Conservation (phyloP, 2,329 filamentous ascomycete genomes). For the Leptographium radiaticola region DNA sequence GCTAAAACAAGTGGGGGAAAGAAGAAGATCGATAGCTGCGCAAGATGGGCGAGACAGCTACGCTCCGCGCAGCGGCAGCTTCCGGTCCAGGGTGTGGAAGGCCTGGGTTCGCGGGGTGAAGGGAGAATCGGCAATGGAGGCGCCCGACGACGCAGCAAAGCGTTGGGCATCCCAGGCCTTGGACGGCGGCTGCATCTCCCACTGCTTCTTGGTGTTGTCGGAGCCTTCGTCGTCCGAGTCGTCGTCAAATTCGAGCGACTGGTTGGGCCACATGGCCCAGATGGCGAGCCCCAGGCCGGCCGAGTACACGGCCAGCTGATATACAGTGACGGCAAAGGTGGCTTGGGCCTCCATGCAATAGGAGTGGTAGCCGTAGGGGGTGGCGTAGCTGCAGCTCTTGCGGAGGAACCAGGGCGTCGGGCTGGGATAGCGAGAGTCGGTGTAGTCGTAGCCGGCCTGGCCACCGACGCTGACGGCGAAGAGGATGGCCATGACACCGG, state of each 20-base stretch:
- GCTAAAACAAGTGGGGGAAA: too few species aligned
- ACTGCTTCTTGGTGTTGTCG: constrained; percentile 27
- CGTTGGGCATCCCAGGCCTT: not conserved
- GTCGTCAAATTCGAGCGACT: constrained; percentile 34
- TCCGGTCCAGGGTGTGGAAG: constrained; percentile 49
- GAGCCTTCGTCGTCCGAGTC: constrained; percentile 21
- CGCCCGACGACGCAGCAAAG: not conserved
- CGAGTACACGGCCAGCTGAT: constrained; percentile 51
- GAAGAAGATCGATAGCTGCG: not conserved
- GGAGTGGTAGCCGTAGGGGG: constrained; percentile 35
- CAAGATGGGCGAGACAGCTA: not conserved
- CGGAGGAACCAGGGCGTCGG: constrained; percentile 62
- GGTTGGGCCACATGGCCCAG: constrained; percentile 44
- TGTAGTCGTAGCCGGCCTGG: constrained; percentile 61
- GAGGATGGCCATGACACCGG: constrained; percentile 43
- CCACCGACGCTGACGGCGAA: constrained; percentile 56
- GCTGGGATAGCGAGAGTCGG: constrained; percentile 49
- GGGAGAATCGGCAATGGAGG: not conserved
- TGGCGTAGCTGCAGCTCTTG: constrained; percentile 52
- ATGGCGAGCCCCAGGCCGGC: constrained; percentile 44
- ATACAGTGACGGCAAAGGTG: constrained; percentile 48
- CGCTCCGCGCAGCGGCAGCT: constrained; percentile 33
- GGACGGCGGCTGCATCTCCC: constrained; percentile 41
- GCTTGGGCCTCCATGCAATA: constrained; percentile 58
- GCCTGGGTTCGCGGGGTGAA: constrained; percentile 28